Conservation (phyloP, 129 eudicot genomes). For the Chrysanthemum makinoi region DNA sequence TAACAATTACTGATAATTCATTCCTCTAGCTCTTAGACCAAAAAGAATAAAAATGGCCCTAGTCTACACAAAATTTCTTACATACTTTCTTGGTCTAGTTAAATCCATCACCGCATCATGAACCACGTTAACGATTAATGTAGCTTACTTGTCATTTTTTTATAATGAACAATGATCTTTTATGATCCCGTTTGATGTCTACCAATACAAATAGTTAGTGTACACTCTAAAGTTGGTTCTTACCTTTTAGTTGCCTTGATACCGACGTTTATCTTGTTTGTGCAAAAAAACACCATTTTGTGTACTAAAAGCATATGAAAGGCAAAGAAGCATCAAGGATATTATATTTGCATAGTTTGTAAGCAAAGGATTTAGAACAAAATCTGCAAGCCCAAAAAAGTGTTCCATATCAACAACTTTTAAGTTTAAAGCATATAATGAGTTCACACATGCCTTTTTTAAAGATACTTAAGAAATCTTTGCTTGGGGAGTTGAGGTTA, state of each 20-base stretch:
- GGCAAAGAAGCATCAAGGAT: conserved; percentile 11
- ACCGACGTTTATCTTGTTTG: not conserved
- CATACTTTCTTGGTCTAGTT: no score
- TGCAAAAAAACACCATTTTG: not conserved
- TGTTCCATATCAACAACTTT: conserved; percentile 5
- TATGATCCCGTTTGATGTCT: no score
- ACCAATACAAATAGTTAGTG: no score
- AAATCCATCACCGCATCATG: no score
- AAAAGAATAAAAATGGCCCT: no score
- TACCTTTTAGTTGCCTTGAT: not conserved
- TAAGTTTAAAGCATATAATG: conserved; percentile 12
- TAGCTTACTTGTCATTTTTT: no score
- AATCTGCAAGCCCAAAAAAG: conserved; percentile 21
- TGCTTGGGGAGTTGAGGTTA: not conserved
- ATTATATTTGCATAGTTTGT: conserved; percentile 14
- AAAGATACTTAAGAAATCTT: conserved; percentile 25
- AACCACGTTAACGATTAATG: no score
- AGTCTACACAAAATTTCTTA: no score
- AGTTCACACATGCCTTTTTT: conserved; percentile 14
- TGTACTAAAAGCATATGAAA: conserved; percentile 10
- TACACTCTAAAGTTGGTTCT: not conserved
- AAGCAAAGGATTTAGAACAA: conserved; percentile 36
- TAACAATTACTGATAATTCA: no score
- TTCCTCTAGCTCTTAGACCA: no score
- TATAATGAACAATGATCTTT: no score